A percentile compares a stretch with the other conserved stretches of the same genome.
phyloP scores from a whole-genome alignment of 805 yeast genomes.

The Candida morakotiae region DNA sequence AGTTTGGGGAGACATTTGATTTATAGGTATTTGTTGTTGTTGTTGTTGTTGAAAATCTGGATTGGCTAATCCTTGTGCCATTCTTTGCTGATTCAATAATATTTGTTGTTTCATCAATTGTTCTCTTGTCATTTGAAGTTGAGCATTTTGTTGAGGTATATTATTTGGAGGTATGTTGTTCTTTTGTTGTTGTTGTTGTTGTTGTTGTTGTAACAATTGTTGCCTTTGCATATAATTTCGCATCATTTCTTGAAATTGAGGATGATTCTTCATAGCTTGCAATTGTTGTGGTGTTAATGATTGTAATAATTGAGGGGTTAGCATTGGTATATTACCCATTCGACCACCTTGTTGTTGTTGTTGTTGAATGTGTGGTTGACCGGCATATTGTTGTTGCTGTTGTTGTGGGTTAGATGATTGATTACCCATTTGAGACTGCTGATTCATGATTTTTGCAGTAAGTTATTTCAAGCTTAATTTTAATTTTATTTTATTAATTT shows the following conservation, averaged over 20 bases:
- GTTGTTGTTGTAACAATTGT: conserved; percentile 29
- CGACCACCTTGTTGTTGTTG: conserved; percentile 6
- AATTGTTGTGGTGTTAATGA: conserved; percentile 39
- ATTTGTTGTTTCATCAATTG: conserved; percentile 9
- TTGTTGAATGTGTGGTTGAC: neutral
- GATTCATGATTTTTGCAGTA: too few relatives aligned
- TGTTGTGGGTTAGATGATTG: conserved; percentile 1
- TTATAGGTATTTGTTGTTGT: conserved; percentile 6
- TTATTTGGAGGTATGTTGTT: conserved; percentile 5
- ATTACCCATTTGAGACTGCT: conserved; percentile 4
- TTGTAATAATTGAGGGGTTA: conserved; percentile 24
- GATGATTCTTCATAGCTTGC: conserved; percentile 39
- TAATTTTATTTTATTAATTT: too few relatives aligned
- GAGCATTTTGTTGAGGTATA: conserved; percentile 5
- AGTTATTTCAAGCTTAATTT: too few relatives aligned
- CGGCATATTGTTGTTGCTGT: neutral
- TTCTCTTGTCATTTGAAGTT: conserved; percentile 7
- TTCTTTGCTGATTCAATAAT: conserved; percentile 8
- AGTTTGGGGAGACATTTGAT: conserved; percentile 4
- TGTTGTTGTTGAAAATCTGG: conserved; percentile 1
- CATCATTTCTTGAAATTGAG: conserved; percentile 40
- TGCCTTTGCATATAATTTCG: conserved; percentile 34
- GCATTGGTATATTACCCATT: conserved; percentile 7
- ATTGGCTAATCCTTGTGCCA: conserved; percentile 6
- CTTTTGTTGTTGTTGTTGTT: conserved; percentile 12